A percentile compares a stretch with the other conserved stretches of the same genome.
Conservation (phyloP, 139 green algal species). For the Zygnema cylindricum region DNA sequence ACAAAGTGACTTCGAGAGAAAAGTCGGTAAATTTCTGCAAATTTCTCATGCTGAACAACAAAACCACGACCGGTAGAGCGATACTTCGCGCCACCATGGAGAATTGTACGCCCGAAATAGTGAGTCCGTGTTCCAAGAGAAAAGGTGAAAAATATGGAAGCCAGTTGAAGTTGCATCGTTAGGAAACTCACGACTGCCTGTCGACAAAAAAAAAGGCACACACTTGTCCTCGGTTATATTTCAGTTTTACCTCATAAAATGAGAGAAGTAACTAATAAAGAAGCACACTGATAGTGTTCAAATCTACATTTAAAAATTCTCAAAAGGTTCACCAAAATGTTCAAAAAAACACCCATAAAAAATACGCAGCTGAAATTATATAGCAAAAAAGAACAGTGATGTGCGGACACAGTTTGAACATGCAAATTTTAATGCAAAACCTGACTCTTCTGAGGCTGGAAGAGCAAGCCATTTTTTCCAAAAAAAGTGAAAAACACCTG, state of each 20-base stretch:
- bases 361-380: too few species aligned
- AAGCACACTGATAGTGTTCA: too few species aligned
- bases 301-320: too few species aligned
- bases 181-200: conserved; percentile 56
- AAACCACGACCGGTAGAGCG: conserved; percentile 83
- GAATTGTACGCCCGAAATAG: conserved; percentile 72
- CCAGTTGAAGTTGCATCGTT: conserved; percentile 58
- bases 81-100: conserved; percentile 74
- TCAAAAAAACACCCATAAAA: too few species aligned
- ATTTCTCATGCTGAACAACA: conserved; percentile 71
- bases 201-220: neutral
- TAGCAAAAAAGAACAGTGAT: too few species aligned
- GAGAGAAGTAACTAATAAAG: too few species aligned
- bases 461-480: neutral
- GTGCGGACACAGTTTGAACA: too few species aligned
- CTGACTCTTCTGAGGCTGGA: too few species aligned
- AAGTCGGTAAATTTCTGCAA: conserved; percentile 58
- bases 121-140: conserved; percentile 72
- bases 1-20: conserved; percentile 61
- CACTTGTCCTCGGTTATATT: too few species aligned
- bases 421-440: too few species aligned
- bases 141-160: conserved; percentile 65
- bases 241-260: too few species aligned
- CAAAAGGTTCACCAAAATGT: too few species aligned
- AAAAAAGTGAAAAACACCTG: neutral